Evolutionary conservation across 2,329 filamentous ascomycete genomes (phyloP), one percentile per base, ranked within the genome.

Genomic region (Paecilomyces variotii): DNA sequence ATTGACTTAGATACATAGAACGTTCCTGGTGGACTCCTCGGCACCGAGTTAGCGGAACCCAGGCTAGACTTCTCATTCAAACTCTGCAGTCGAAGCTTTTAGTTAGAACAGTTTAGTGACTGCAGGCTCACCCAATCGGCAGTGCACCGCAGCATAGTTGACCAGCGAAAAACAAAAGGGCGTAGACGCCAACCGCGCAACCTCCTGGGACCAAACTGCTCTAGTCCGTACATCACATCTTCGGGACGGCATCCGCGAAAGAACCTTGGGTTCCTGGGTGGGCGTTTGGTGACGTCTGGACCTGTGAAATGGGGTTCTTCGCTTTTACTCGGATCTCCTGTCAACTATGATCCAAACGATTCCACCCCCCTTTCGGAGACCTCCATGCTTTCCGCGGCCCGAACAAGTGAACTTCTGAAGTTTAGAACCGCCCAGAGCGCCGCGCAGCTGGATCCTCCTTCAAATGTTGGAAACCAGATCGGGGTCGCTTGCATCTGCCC

Each of bases 91-190:
- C 39, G 39, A 45, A 45, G 39, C 39, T 45, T 19, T 45, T 4
- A 45, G 39, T 45, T 24, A 45, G 39, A 45, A 45, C 6, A 19
- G 30, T 55, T 62, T 32, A 61, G 52, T 63, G 61, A 60, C 35
- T 60, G 54, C 59, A 56, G 61, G 56, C 56, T 49, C 56, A 60
- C 56, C 60, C 55, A 58, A 54, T 30, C 52, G 56, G 53, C 24
- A 45, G 39, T 4, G 39, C 39, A 45, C 39, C 39, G n/a, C 39
- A 45, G 39, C 19, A 45, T 45, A 45, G 35, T 39, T n/a, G 35
- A 14, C 30, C 5, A 32, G 5, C 30, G 10, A 7, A 34, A 10
- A 34, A 34, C 19, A 19, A 19, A 19, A 19, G 19, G 19, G 32
- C 35, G 35, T 14, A 45, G 19, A 45, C 39, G 39, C 39, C 39